These are phyloP conservation scores for Mycogone perniciosa DNA, from an alignment of 2,329 filamentous ascomycete species.

Conservation along the genomic window DNA sequence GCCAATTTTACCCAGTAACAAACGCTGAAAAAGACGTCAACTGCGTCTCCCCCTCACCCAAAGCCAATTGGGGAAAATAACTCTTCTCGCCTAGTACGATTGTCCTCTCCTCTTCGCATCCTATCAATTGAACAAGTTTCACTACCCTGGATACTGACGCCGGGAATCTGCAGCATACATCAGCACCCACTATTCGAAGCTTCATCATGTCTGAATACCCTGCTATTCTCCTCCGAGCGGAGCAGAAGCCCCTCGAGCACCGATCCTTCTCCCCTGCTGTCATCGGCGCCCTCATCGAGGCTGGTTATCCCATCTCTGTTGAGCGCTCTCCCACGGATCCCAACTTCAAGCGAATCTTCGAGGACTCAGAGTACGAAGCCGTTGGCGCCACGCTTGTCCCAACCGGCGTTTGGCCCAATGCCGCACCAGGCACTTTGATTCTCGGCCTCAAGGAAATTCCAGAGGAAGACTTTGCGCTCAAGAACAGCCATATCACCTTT, in stretches of 20 bases:
- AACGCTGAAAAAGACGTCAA: too few species aligned
- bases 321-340: constrained; percentile 43
- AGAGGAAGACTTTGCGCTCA: constrained; percentile 60
- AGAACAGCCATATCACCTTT: constrained; percentile 68
- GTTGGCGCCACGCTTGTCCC: constrained; percentile 60
- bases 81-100: too few species aligned
- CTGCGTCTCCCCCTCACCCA: too few species aligned
- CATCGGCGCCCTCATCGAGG: constrained; percentile 52
- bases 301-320: constrained; percentile 62
- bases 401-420: constrained; percentile 61
- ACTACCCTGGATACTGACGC: not conserved
- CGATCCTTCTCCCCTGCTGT: constrained; percentile 40
- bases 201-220: constrained; percentile 23
- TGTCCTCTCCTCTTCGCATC: not conserved
- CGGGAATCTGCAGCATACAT: not conserved
- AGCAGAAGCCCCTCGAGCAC: constrained; percentile 54
- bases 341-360: constrained; percentile 59
- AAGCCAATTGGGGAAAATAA: too few species aligned
- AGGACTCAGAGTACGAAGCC: constrained; percentile 54
- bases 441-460: constrained; percentile 74
- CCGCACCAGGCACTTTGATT: constrained; percentile 62
- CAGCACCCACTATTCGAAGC: not conserved
- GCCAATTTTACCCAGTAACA: too few species aligned
- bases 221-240: constrained; percentile 48
- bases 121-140: too few species aligned